Conservation (phyloP, 768 basidiomycete species). For the Piloderma croceum region DNA sequence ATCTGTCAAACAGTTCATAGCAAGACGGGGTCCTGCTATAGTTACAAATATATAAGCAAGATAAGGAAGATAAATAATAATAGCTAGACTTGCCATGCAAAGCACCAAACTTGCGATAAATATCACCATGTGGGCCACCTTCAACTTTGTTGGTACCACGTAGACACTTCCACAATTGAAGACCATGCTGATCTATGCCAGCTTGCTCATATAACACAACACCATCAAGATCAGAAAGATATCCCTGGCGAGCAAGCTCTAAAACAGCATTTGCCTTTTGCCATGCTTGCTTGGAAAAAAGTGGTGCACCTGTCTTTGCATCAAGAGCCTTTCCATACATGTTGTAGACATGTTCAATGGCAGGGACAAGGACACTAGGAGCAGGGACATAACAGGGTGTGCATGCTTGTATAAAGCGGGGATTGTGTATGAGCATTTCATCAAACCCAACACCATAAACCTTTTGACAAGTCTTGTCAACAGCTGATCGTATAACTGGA, state of each 20-base stretch:
- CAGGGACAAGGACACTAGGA: conserved; percentile 17
- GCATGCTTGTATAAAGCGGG: conserved; percentile 12
- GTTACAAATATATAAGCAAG: not conserved
- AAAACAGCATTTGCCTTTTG: conserved; percentile 17
- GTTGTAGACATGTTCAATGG: conserved; percentile 15
- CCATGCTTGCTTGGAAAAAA: conserved; percentile 10
- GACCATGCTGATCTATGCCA: conserved; percentile 16
- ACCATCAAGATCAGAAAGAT: conserved; percentile 15
- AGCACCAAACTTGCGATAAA: not conserved
- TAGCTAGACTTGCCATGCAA: conserved; percentile 7
- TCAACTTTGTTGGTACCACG: conserved; percentile 22
- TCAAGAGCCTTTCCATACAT: conserved; percentile 15
- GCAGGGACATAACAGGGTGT: conserved; percentile 15
- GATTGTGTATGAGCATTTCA: conserved; percentile 17
- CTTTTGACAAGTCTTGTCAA: conserved; percentile 12
- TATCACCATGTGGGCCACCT: conserved; percentile 20
- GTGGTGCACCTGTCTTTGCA: conserved; percentile 12
- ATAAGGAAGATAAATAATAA: not conserved
- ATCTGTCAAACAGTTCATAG: conserved; percentile 20
- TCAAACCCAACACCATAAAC: conserved; percentile 11
- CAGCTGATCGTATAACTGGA: conserved; percentile 7
- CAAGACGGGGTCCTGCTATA: conserved; percentile 15
- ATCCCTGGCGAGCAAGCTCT: conserved; percentile 16
- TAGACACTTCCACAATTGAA: conserved; percentile 15
- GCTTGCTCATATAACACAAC: conserved; percentile 15